phyloP scores from a whole-genome alignment of 2,329 filamentous ascomycete species.

The Botrytis fragariae region DNA sequence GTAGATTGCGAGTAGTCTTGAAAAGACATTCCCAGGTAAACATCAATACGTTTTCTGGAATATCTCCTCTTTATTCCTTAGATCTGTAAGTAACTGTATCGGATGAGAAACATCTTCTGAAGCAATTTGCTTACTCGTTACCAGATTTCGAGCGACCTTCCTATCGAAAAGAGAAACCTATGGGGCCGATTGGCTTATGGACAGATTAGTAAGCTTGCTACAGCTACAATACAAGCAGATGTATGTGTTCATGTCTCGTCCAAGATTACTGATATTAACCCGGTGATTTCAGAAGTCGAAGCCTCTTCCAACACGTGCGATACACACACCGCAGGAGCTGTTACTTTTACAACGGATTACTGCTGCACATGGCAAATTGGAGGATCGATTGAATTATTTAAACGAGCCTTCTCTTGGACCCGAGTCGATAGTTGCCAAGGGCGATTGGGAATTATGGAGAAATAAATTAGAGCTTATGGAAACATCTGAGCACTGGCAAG shows the following conservation, averaged over 20 bases:
- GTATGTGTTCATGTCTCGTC: conserved; percentile 27
- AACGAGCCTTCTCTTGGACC: conserved; percentile 36
- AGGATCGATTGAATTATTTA: conserved; percentile 35
- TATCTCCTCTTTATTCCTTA: conserved; percentile 36
- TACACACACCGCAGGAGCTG: conserved; percentile 40
- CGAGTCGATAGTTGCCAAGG: conserved; percentile 38
- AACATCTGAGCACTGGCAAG: conserved; percentile 32
- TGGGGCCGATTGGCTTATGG: conserved; percentile 35
- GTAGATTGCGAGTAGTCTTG: conserved; percentile 38
- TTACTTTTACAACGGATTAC: conserved; percentile 36
- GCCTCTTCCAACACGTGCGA: conserved; percentile 33
- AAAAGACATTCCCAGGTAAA: conserved; percentile 37
- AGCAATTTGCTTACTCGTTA: conserved; percentile 20
- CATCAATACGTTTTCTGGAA: conserved; percentile 39
- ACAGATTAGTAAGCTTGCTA: conserved; percentile 37
- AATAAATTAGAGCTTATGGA: conserved; percentile 34
- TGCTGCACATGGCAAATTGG: conserved; percentile 29
- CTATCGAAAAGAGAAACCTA: conserved; percentile 34
- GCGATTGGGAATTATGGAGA: conserved; percentile 39
- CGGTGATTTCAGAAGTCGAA: conserved; percentile 29
- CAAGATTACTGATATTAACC: neutral
- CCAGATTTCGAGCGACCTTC: conserved; percentile 31
- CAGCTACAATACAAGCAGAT: conserved; percentile 33
- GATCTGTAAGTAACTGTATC: conserved; percentile 32
- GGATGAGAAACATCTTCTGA: neutral